Conservation (phyloP, 345 rosid genomes). For the Pistacia vera region DNA sequence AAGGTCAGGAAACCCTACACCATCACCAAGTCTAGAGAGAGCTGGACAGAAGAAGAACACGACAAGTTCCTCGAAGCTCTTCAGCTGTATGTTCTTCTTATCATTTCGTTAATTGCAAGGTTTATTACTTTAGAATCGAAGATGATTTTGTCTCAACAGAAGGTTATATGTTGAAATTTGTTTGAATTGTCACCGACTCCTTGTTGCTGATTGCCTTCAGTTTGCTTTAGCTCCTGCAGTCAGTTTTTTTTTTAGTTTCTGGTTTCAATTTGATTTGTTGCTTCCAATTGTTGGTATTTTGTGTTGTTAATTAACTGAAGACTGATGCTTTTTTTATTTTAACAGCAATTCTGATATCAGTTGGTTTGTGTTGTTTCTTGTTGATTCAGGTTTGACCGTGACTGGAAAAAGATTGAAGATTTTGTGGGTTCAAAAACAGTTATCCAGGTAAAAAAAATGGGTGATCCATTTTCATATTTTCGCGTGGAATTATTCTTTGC, state of each 20-base stretch:
- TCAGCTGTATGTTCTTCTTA: conserved; percentile 54
- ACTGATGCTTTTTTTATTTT: neutral
- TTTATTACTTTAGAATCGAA: too few species aligned
- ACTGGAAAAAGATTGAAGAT: conserved; percentile 98
- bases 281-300: neutral
- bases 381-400: conserved; percentile 87
- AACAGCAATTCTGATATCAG: neutral
- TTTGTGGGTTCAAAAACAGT: conserved; percentile 98
- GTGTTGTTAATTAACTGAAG: neutral
- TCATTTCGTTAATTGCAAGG: neutral
- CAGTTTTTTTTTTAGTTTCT: neutral
- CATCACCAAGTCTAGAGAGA: conserved; percentile 98
- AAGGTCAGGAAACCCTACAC: conserved; percentile 95
- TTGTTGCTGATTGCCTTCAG: neutral
- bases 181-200: neutral
- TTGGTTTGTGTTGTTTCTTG: conserved; percentile 15
- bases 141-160: neutral
- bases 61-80: conserved; percentile 99
- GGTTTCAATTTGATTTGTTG: neutral
- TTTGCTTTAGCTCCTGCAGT: neutral
- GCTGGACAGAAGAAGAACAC: conserved; percentile 98
- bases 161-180: neutral
- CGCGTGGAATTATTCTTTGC: conserved; percentile 5
- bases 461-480: conserved; percentile 13
- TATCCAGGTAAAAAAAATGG: conserved; percentile 64